These are phyloP conservation scores for Penicillium rolfsii DNA, from an alignment of 2,329 filamentous ascomycete species.

Conservation along the genomic window DNA sequence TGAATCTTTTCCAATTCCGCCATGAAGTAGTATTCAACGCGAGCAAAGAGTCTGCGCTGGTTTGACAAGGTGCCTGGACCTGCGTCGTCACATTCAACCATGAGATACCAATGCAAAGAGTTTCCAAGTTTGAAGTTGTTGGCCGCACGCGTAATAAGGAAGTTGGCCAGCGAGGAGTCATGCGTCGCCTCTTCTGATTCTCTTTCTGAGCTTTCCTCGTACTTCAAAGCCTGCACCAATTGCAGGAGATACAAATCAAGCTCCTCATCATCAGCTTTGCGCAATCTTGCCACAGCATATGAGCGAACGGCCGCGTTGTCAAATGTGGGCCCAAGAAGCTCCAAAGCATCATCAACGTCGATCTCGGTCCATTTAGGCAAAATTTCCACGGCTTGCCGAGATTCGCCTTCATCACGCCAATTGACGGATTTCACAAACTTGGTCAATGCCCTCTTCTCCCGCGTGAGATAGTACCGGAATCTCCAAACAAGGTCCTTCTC, in stretches of 20 bases:
- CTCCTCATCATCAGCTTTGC: slow-evolving; percentile 91
- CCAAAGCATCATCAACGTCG: slow-evolving; percentile 93
- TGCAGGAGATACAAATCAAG: slow-evolving; percentile 89
- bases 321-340: slow-evolving; percentile 89
- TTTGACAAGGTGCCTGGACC: slow-evolving; percentile 74
- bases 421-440: slow-evolving; percentile 98
- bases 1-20: slow-evolving; percentile 77
- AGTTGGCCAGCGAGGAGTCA: slow-evolving; percentile 84
- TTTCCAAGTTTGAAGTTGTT: slow-evolving; percentile 90
- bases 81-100: slow-evolving; percentile 90
- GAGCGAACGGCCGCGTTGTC: slow-evolving; percentile 85
- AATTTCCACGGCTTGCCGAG: slow-evolving; percentile 85
- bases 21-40: slow-evolving; percentile 97
- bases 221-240: slow-evolving; percentile 93
- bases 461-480: slow-evolving; percentile 89
- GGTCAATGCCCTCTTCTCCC: slow-evolving; percentile 88
- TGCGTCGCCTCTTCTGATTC: slow-evolving; percentile 64
- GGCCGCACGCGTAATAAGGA: slow-evolving; percentile 84
- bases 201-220: slow-evolving; percentile 72
- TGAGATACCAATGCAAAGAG: slow-evolving; percentile 97
- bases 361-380: slow-evolving; percentile 94
- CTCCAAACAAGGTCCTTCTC: slow-evolving; percentile 98
- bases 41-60: slow-evolving; percentile 83
- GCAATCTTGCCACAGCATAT: slow-evolving; percentile 88
- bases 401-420: slow-evolving; percentile 84